Evolutionary conservation across 208 protist genomes (phyloP).

Genomic region (Acanthamoeba sp.): DNA sequence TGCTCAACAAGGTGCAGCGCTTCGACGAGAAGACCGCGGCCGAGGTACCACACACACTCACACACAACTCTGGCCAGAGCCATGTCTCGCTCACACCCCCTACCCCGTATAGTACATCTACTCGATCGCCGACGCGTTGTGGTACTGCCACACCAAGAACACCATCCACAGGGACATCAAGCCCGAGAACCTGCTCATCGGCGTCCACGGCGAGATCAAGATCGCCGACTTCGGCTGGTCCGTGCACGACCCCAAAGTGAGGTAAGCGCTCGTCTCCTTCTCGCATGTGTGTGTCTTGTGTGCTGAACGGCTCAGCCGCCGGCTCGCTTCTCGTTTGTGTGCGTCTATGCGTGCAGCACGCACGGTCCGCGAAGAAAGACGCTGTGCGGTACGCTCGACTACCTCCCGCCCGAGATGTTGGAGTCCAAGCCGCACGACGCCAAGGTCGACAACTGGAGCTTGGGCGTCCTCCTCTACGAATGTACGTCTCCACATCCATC

Average conservation of each 20-base stretch:
- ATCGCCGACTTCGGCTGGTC: slow-evolving; percentile 99
- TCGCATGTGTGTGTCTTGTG: background rate
- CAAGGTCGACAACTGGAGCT: slow-evolving; percentile 95
- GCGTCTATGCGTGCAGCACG: background rate
- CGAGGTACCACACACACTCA: slow-evolving; percentile 77
- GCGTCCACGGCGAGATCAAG: slow-evolving; percentile 96
- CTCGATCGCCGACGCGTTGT: slow-evolving; percentile 87
- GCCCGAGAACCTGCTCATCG: slow-evolving; percentile 92
- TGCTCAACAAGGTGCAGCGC: slow-evolving; percentile 93
- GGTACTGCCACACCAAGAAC: slow-evolving; percentile 97
- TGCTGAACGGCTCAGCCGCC: too few relatives aligned
- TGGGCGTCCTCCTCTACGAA: slow-evolving; percentile 98
- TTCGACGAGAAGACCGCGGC: slow-evolving; percentile 94
- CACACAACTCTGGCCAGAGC: background rate
- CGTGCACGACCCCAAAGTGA: slow-evolving; percentile 95
- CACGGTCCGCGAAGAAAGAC: slow-evolving; percentile 79
- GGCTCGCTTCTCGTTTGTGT: background rate
- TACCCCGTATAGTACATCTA: slow-evolving; percentile 81
- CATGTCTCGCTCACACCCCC: background rate
- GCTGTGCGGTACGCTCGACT: slow-evolving; percentile 97
- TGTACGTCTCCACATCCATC: slow-evolving; percentile 72
- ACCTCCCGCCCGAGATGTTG: slow-evolving; percentile 99
- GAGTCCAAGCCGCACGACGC: slow-evolving; percentile 92
- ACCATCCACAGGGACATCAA: slow-evolving; percentile 95
- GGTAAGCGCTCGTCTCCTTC: background rate